These are phyloP conservation scores for Ceratocystis cubensis DNA, from an alignment of 2,329 filamentous ascomycete species.

Conservation along the genomic window DNA sequence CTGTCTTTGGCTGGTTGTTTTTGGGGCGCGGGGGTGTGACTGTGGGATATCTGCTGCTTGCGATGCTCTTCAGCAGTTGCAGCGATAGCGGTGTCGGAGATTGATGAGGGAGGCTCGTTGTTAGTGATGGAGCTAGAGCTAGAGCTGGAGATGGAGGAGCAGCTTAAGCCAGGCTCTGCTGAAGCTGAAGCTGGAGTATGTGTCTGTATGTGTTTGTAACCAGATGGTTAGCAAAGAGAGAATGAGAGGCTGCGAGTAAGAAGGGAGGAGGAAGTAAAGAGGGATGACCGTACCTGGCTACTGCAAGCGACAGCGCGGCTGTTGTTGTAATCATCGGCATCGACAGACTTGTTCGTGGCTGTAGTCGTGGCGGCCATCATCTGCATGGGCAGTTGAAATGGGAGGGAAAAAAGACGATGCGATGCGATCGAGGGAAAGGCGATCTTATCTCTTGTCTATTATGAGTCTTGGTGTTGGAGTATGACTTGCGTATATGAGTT, in stretches of 20 bases:
- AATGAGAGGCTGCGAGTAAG: background rate
- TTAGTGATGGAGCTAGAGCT: background rate
- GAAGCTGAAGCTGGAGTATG: background rate
- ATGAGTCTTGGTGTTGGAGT: too few relatives aligned
- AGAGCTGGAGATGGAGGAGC: background rate
- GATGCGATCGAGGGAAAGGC: constrained; percentile 12
- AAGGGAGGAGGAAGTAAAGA: background rate
- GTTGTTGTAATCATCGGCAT: constrained; percentile 8
- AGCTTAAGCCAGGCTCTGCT: background rate
- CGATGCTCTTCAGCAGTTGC: background rate
- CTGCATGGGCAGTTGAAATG: constrained; percentile 10
- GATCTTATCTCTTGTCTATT: constrained; percentile 1
- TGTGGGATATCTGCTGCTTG: background rate
- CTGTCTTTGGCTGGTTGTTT: too few relatives aligned
- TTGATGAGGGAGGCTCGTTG: background rate
- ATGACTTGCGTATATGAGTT: too few relatives aligned
- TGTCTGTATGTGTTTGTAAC: too few relatives aligned
- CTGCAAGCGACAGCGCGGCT: constrained; percentile 16
- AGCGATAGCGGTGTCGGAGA: background rate
- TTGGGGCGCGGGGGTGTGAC: too few relatives aligned
- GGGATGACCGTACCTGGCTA: constrained; percentile 16
- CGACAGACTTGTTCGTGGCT: constrained; percentile 20
- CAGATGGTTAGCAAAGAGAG: background rate
- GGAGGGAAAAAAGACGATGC: background rate
- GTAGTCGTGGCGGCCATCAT: constrained; percentile 19